A percentile compares a stretch with the other conserved stretches of the same genome.
Conservation (phyloP, 345 rosid genomes). For the Erucastrum elatum region DNA sequence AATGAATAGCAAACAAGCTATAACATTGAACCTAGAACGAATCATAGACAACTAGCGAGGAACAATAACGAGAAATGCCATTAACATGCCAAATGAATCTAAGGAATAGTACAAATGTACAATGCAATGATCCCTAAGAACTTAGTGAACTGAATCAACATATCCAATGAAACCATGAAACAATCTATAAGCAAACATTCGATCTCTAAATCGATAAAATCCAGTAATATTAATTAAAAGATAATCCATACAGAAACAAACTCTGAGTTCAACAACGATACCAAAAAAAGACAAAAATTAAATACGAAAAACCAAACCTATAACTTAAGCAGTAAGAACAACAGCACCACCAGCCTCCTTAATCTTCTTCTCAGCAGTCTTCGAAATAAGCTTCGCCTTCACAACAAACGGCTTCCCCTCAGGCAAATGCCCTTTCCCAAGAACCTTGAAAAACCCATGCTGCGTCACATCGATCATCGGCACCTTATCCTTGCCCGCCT, state of each 20-base stretch:
- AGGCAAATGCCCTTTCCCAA: not conserved
- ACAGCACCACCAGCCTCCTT: not conserved
- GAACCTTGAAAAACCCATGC: not conserved
- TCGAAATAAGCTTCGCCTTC: not conserved
- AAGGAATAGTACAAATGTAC: no score
- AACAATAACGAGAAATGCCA: no score
- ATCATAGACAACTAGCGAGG: no score
- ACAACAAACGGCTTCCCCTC: not conserved
- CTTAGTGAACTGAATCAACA: no score
- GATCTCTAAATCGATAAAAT: not conserved
- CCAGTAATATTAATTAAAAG: not conserved
- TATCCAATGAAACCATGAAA: not conserved
- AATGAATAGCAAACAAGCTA: no score
- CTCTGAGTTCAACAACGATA: not conserved
- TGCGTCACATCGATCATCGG: not conserved
- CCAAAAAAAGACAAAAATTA: not conserved
- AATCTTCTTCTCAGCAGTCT: not conserved
- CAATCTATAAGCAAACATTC: no score
- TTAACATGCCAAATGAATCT: no score
- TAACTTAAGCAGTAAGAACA: not conserved
- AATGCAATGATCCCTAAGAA: no score
- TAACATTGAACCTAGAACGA: no score
- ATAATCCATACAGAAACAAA: not conserved
- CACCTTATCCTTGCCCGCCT: not conserved
- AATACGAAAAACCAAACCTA: not conserved